Conservation (phyloP, 345 rosid genomes). For the Boechera retrofracta region DNA sequence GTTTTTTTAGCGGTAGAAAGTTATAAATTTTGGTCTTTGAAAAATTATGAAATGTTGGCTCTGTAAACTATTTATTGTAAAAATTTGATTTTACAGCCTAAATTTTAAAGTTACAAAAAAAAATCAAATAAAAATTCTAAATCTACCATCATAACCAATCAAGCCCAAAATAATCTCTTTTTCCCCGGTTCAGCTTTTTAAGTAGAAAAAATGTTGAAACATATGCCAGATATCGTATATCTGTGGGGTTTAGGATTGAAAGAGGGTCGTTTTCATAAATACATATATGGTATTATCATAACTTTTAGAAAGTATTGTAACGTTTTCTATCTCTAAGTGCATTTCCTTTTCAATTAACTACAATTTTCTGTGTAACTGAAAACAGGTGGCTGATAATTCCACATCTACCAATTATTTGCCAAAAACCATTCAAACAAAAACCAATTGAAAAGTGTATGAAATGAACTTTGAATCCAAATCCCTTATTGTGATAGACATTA, state of each 20-base stretch:
- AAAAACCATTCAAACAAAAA: not conserved
- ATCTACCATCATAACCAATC: too few species aligned
- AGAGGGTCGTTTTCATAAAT: conserved; percentile 31
- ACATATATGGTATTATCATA: not conserved
- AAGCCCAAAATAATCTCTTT: too few species aligned
- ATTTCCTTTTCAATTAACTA: conserved; percentile 33
- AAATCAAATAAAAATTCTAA: too few species aligned
- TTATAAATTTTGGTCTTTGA: too few species aligned
- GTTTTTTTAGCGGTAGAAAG: too few species aligned
- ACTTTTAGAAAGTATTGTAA: conserved; percentile 36
- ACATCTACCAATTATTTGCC: conserved; percentile 2
- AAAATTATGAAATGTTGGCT: too few species aligned
- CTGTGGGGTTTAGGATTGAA: conserved; percentile 40
- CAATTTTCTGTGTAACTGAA: conserved; percentile 15
- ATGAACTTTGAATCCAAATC: not conserved
- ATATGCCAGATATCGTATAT: conserved; percentile 35
- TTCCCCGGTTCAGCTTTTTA: too few species aligned
- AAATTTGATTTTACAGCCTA: too few species aligned
- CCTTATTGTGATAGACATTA: not conserved
- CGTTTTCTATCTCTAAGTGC: conserved; percentile 22
- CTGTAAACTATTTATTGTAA: too few species aligned
- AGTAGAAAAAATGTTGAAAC: conserved; percentile 17
- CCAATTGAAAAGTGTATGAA: not conserved
- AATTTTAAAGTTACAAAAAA: too few species aligned
- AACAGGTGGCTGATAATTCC: conserved; percentile 13